These are phyloP conservation scores for Populus tomentosa DNA, from an alignment of 441 rosid species.

Conservation along the genomic window DNA sequence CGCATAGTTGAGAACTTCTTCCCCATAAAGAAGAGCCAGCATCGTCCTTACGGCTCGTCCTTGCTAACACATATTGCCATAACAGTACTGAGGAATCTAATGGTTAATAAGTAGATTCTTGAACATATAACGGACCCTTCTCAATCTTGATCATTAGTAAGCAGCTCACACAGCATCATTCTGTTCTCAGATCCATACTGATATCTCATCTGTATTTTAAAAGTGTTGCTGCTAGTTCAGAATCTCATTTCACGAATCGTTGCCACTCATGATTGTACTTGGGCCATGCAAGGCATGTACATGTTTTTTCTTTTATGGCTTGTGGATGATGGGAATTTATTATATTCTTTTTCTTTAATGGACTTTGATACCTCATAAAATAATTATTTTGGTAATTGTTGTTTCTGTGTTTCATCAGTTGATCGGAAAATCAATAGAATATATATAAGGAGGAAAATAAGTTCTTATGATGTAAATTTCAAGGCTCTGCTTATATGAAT, in stretches of 20 bases:
- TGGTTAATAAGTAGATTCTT: not conserved
- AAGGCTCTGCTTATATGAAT: no score
- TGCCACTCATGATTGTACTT: not conserved
- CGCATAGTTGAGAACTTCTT: no score
- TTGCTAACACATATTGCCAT: no score
- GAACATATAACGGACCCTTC: not conserved
- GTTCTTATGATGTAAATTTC: no score
- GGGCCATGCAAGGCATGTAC: not conserved
- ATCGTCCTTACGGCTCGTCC: no score
- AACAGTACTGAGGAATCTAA: not conserved
- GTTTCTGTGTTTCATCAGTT: not conserved
- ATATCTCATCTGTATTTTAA: not conserved
- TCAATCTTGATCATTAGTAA: not conserved
- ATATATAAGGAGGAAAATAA: no score
- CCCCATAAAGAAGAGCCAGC: no score
- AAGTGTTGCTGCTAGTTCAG: not conserved
- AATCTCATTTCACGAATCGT: not conserved
- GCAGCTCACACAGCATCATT: not conserved
- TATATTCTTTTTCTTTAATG: not conserved
- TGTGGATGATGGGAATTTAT: not conserved
- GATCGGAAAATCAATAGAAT: not conserved
- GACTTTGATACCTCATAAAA: not conserved
- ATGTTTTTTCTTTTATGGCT: not conserved
- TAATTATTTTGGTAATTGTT: not conserved
- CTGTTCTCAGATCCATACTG: not conserved